Evolutionary conservation across 169 alveolate species (phyloP), one percentile per base, ranked within the genome.

Genomic region (Babesia bigemina): DNA sequence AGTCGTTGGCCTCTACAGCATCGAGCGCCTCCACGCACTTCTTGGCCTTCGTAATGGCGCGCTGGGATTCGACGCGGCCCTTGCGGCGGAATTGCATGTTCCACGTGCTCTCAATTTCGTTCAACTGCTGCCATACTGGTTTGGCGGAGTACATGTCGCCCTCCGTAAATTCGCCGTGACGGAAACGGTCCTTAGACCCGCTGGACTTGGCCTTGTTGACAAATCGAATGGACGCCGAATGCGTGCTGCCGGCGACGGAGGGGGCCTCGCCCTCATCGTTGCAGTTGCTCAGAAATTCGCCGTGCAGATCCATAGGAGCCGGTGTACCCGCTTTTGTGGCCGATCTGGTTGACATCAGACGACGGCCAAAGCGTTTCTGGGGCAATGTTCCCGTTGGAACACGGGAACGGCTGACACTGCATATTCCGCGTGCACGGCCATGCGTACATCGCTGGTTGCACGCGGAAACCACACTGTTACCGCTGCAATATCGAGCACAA

Each of bases 111-210:
- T 81, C 88, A 1, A 81, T 21, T 48, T 81, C 88, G 58, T 81
- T 81, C 49, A 81, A 69, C 47, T 81, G 88, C 73, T 71, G 83
- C 88, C 88, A 81, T 0, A 81, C 88, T n/a, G 88, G 88, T 36
- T 81, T 81, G 39, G 60, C 79, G 28, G 88, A 81, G 48, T 81
- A 81, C 85, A 81, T 73, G 47, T 81, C 88, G 26, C 61, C 74
- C 39, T 81, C 88, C 13, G 47, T 19, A 17, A 72, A 24, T n/a
- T 42, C 53, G 6, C 33, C 56, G n/a, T 62, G 73, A 11, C 70
- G 53, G 42, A 72, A 81, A 14, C 88, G 50, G 4, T 63, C 48
- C 65, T 81, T 81, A 16, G 78, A n/a, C 8, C 36, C 45, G 8
- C 33, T 24, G 9, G 65, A 48, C 14, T n/a, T 13, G 4, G 57